A percentile compares a stretch with the other conserved stretches of the same genome.
Conservation (phyloP, 805 yeast genomes). For the Saccharomycopsis sp. region DNA sequence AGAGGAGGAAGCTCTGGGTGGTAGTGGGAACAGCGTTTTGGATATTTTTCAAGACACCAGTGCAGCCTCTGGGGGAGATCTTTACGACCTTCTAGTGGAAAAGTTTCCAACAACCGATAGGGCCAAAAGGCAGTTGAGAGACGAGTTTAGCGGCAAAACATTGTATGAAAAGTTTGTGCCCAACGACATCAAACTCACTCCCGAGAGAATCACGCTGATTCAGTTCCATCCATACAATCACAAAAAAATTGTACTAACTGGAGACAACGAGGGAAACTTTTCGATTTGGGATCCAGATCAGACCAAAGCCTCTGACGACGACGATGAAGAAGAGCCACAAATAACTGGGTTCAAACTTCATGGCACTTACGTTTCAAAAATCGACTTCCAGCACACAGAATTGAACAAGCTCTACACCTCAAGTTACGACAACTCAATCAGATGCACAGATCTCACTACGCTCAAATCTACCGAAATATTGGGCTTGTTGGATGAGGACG, state of each 20-base stretch:
- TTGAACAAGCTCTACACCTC: conserved; percentile 56
- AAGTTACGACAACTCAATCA: conserved; percentile 84
- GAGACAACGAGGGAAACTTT: conserved; percentile 80
- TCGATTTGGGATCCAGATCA: conserved; percentile 78
- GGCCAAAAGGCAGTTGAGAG: conserved; percentile 42
- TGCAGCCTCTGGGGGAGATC: conserved; percentile 62
- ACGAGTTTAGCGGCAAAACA: conserved; percentile 40
- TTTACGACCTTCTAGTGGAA: conserved; percentile 46
- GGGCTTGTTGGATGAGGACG: conserved; percentile 48
- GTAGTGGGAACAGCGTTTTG: conserved; percentile 29
- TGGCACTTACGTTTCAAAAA: conserved; percentile 62
- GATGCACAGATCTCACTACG: conserved; percentile 61
- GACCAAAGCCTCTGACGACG: conserved; percentile 29
- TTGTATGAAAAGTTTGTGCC: conserved; percentile 57
- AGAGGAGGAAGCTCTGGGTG: conserved; percentile 28
- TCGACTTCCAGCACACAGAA: conserved; percentile 44
- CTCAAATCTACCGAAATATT: conserved; percentile 55
- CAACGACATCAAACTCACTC: conserved; percentile 59
- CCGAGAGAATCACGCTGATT: conserved; percentile 66
- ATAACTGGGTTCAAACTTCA: conserved; percentile 68
- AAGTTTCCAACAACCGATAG: conserved; percentile 30
- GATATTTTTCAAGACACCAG: conserved; percentile 38
- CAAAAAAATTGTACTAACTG: conserved; percentile 66
- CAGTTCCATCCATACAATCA: conserved; percentile 67
- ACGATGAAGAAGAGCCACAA: conserved; percentile 39